Evolutionary conservation across 2,329 filamentous ascomycete genomes (phyloP).

Genomic region (Fusarium papillatum): DNA sequence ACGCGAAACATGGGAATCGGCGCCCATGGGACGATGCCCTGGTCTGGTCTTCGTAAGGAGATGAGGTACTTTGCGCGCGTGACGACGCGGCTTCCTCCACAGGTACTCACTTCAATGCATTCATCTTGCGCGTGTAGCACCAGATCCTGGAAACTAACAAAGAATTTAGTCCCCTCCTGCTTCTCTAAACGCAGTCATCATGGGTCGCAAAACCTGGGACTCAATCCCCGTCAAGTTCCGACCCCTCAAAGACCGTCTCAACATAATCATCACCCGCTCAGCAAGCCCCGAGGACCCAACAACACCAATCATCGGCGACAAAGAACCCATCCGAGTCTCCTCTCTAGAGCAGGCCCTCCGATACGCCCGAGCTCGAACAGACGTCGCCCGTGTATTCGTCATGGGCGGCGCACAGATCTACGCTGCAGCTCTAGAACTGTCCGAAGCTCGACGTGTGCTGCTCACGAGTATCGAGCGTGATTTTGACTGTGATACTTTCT

Average conservation of each 20-base stretch:
- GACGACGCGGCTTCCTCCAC: constrained; percentile 74
- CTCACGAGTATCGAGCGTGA: constrained; percentile 78
- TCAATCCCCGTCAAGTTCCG: constrained; percentile 85
- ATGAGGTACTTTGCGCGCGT: constrained; percentile 97
- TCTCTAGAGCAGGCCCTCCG: constrained; percentile 71
- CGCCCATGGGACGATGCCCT: constrained; percentile 82
- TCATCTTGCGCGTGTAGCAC: neutral
- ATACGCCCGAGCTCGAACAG: constrained; percentile 56
- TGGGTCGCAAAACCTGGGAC: constrained; percentile 98
- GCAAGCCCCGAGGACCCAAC: constrained; percentile 39
- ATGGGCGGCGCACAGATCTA: constrained; percentile 95
- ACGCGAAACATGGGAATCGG: constrained; percentile 95
- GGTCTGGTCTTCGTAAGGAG: constrained; percentile 89
- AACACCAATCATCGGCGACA: neutral
- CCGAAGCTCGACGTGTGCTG: constrained; percentile 72
- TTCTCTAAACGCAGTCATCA: constrained; percentile 83
- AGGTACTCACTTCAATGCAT: constrained; percentile 46
- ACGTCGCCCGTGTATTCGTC: constrained; percentile 77
- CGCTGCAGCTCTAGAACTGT: constrained; percentile 72
- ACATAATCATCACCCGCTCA: constrained; percentile 82
- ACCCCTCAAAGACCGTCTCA: constrained; percentile 84
- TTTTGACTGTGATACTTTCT: constrained; percentile 84
- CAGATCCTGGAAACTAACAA: neutral
- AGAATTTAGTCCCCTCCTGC: constrained; percentile 46
- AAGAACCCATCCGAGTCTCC: constrained; percentile 67